These are phyloP conservation scores for Aspergillus nanangensis DNA, from an alignment of 495 filamentous ascomycete genomes.

Conservation along the genomic window DNA sequence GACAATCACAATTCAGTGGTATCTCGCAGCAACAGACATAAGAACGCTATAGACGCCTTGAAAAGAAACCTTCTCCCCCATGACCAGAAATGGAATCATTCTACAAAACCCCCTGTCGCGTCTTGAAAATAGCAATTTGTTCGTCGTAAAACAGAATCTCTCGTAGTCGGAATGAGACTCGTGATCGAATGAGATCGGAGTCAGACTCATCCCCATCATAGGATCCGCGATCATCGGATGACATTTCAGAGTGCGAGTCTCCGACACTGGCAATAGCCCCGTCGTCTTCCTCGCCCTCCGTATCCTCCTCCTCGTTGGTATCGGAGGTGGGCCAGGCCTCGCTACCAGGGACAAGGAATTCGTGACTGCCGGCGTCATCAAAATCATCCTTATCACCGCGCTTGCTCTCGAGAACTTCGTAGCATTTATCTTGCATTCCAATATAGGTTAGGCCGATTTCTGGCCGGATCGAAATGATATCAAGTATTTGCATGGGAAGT, in stretches of 20 bases:
- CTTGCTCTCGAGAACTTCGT: slow-evolving; percentile 74
- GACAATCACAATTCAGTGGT: slow-evolving; percentile 8
- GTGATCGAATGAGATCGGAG: slow-evolving; percentile 43
- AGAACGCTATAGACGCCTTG: too few relatives aligned
- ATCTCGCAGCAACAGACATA: slow-evolving; percentile 11
- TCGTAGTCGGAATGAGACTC: slow-evolving; percentile 60
- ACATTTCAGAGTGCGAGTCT: slow-evolving; percentile 39
- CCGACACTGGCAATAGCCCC: slow-evolving; percentile 28
- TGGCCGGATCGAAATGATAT: slow-evolving; percentile 81
- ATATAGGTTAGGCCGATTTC: slow-evolving; percentile 82
- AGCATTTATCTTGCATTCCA: slow-evolving; percentile 79
- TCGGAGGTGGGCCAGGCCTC: slow-evolving; percentile 38
- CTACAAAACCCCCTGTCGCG: slow-evolving; percentile 67
- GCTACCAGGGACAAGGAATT: slow-evolving; percentile 38
- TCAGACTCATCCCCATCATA: slow-evolving; percentile 51
- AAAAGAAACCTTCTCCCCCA: too few relatives aligned
- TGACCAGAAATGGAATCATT: too few relatives aligned
- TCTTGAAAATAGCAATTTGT: slow-evolving; percentile 79
- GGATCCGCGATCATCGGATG: slow-evolving; percentile 30
- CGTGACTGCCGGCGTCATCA: slow-evolving; percentile 32
- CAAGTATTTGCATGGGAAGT: slow-evolving; percentile 76
- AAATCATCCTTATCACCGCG: slow-evolving; percentile 40
- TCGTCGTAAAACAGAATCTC: slow-evolving; percentile 91
- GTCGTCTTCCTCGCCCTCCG: slow-evolving; percentile 38
- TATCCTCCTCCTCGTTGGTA: slow-evolving; percentile 39